Conservation (phyloP, 2,329 filamentous ascomycete genomes). For the Talaromyces rugulosus region DNA sequence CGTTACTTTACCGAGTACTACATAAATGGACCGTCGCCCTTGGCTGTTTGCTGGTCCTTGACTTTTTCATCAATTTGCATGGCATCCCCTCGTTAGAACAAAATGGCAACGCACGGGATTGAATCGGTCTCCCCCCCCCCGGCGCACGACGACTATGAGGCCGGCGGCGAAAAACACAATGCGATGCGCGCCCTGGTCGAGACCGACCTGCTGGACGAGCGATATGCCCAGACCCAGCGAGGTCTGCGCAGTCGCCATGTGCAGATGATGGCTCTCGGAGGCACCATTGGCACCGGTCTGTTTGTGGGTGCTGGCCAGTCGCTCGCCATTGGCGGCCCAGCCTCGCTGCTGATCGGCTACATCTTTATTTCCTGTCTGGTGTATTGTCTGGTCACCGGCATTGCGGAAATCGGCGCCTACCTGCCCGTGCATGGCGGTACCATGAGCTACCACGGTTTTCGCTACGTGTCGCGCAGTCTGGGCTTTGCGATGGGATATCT, state of each 20-base stretch:
- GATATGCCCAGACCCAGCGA: slow-evolving; percentile 37
- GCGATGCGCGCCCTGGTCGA: slow-evolving; percentile 33
- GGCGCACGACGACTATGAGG: neutral
- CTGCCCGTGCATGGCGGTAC: slow-evolving; percentile 42
- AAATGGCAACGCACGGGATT: neutral
- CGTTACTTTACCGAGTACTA: neutral
- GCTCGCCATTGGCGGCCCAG: slow-evolving; percentile 49
- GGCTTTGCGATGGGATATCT: slow-evolving; percentile 42
- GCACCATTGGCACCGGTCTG: slow-evolving; percentile 54
- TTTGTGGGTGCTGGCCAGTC: slow-evolving; percentile 53
- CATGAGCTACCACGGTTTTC: slow-evolving; percentile 42
- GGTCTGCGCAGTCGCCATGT: slow-evolving; percentile 48
- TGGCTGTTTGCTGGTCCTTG: neutral
- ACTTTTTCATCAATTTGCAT: neutral
- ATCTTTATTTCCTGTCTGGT: slow-evolving; percentile 46
- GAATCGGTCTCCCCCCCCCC: neutral
- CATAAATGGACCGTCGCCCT: neutral
- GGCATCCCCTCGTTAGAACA: neutral
- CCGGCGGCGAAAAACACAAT: slow-evolving; percentile 21
- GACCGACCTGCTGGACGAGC: slow-evolving; percentile 36
- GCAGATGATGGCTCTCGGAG: slow-evolving; percentile 57
- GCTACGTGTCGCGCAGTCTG: slow-evolving; percentile 40
- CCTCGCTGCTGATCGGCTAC: slow-evolving; percentile 51
- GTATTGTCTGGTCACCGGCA: slow-evolving; percentile 45
- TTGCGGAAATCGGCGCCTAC: slow-evolving; percentile 40